Evolutionary conservation across 1,139 yeast genomes (phyloP).

Genomic region (Blastobotrys buckinghamii): DNA sequence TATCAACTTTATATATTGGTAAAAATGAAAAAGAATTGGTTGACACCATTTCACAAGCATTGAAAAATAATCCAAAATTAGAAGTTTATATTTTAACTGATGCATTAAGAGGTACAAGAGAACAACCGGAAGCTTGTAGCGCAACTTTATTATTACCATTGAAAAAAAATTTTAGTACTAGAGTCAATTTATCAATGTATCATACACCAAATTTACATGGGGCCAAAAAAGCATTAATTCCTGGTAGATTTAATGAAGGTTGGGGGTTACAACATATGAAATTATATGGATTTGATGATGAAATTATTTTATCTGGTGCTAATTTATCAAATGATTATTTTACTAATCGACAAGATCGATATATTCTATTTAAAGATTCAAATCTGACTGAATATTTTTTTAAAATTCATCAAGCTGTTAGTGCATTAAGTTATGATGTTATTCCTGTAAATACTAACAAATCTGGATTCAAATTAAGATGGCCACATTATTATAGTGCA

Average conservation of each 20-base stretch:
- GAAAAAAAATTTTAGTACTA: slow-evolving; percentile 56
- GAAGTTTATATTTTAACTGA: slow-evolving; percentile 74
- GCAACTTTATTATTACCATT: slow-evolving; percentile 70
- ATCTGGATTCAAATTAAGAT: slow-evolving; percentile 49
- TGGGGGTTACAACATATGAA: slow-evolving; percentile 96
- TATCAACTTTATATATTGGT: slow-evolving; percentile 86
- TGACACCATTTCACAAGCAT: slow-evolving; percentile 38
- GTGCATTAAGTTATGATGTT: slow-evolving; percentile 66
- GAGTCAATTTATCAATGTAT: slow-evolving; percentile 79
- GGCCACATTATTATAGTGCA: slow-evolving; percentile 54
- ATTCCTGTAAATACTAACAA: slow-evolving; percentile 25
- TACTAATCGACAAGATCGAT: slow-evolving; percentile 93
- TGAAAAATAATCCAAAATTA: slow-evolving; percentile 52
- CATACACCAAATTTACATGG: slow-evolving; percentile 87
- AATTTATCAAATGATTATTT: slow-evolving; percentile 87
- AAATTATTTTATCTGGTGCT: slow-evolving; percentile 85
- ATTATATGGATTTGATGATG: slow-evolving; percentile 89
- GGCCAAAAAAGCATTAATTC: slow-evolving; percentile 55
- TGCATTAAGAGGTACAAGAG: slow-evolving; percentile 90
- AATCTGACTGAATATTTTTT: slow-evolving; percentile 67
- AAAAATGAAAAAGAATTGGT: slow-evolving; percentile 67
- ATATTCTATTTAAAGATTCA: slow-evolving; percentile 59
- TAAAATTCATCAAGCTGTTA: slow-evolving; percentile 58
- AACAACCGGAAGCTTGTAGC: slow-evolving; percentile 71
- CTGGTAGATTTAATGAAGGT: slow-evolving; percentile 85